These are phyloP conservation scores for Climacium dendroides DNA, from an alignment of 225 moss, liverwort and hornwort genomes.

Conservation along the genomic window DNA sequence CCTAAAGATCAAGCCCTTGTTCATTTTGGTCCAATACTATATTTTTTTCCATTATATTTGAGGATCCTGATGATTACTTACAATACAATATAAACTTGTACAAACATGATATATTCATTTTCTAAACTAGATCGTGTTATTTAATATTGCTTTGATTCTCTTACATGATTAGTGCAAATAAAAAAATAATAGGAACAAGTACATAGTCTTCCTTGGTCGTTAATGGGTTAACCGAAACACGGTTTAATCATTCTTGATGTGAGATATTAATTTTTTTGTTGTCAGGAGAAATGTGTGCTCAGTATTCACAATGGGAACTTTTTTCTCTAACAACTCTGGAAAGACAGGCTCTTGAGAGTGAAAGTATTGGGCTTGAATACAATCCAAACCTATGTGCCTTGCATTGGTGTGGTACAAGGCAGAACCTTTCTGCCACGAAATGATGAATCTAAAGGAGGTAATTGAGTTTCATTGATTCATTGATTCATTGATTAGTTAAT, in stretches of 20 bases:
- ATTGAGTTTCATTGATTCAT: too few relatives aligned
- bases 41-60: neutral
- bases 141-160: neutral
- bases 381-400: conserved; percentile 78
- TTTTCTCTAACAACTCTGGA: conserved; percentile 60
- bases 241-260: neutral
- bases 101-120: neutral
- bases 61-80: neutral
- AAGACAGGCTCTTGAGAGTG: conserved; percentile 58
- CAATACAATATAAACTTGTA: neutral
- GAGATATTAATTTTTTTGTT: neutral
- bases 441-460: too few relatives aligned
- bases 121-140: neutral
- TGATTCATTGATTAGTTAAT: too few relatives aligned
- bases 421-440: too few relatives aligned
- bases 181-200: neutral
- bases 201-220: neutral
- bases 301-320: neutral
- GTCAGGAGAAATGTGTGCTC: neutral
- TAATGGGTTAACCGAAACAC: neutral
- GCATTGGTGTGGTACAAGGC: too few relatives aligned
- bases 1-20: neutral
- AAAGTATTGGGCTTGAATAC: conserved; percentile 77
- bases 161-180: neutral
- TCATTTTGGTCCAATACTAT: neutral